Base-by-base conservation (phyloP, 768 basidiomycete genomes). In the Collybiopsis luxurians region DNA sequence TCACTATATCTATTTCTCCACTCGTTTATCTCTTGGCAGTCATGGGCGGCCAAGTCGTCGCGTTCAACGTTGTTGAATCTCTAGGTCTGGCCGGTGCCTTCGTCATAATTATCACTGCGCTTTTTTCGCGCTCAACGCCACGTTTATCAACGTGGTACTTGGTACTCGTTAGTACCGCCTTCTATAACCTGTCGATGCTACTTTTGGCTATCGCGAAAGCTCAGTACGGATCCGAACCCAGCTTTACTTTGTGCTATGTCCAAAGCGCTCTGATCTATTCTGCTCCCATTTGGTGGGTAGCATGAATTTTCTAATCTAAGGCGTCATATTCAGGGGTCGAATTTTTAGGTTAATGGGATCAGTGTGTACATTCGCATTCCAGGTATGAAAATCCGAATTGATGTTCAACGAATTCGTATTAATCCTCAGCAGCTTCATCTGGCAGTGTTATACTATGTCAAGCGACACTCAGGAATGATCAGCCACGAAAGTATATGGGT, bases 211-310 rank as follows among this genome's bases (percentile, higher is more conserved):
- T 49, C 12, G 24, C 48, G 21, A 23, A 31, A 15, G 48, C 27
- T 31, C 48, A 49, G 34, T 30, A 11, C 10, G 48, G 48, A n/a
- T 11, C 48, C 30, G 27, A 49, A 27, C 48, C 48, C 28, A 49
- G 30, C 27, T 36, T n/a, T 49, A 36, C 48, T 13, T 21, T 49
- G 10, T 49, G 48, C 30, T 27, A 28, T 15, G 19, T 31, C 28
- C 48, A 49, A 49, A 27, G 15, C 27, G 48, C 27, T 6, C 30
- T 49, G 48, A 49, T 49, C 27, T 49, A 49, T 30, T 49, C 48
- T 19, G 19, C 28, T 7, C 26, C 48, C 11, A 49, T 49, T 19
- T 49, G 48, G 48, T 49, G 28, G 30, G 46, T 47, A 47, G 23
- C 24, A 26, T 17, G n/a, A 4, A 11, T 47, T 17, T 24, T 47